Evolutionary conservation across 768 basidiomycete species (phyloP).

Genomic region (Suillus subaureus): DNA sequence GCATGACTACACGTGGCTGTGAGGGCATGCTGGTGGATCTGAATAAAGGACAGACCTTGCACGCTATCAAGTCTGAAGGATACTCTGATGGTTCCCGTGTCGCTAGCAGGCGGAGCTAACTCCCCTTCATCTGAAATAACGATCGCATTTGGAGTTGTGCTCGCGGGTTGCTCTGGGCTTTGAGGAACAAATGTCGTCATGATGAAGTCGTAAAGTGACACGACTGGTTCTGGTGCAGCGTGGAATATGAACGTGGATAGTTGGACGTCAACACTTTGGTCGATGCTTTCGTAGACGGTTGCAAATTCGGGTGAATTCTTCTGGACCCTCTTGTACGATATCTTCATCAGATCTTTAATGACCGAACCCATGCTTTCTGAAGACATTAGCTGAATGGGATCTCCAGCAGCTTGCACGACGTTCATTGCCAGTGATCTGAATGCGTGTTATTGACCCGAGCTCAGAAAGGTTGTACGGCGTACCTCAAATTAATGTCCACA

Average conservation of each 20-base stretch:
- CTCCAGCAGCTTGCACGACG: constrained; percentile 57
- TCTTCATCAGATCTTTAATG: constrained; percentile 69
- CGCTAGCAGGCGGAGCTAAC: constrained; percentile 12
- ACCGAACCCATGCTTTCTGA: constrained; percentile 48
- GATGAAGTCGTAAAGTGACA: constrained; percentile 93
- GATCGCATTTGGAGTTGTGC: constrained; percentile 13
- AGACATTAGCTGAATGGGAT: constrained; percentile 65
- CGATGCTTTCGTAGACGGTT: constrained; percentile 77
- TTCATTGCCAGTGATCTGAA: constrained; percentile 75
- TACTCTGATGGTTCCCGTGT: constrained; percentile 71
- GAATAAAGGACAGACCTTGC: constrained; percentile 52
- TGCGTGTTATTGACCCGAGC: constrained; percentile 14
- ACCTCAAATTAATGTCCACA: constrained; percentile 83
- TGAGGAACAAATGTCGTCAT: constrained; percentile 92
- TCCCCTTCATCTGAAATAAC: constrained; percentile 4
- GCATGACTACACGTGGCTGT: constrained; percentile 53
- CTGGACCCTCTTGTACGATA: constrained; percentile 81
- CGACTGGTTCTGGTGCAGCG: constrained; percentile 86
- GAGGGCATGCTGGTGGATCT: constrained; percentile 8
- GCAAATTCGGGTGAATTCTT: constrained; percentile 84
- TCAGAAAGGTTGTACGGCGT: constrained; percentile 15
- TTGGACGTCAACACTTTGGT: constrained; percentile 85
- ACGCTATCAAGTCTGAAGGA: constrained; percentile 83
- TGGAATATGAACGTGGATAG: constrained; percentile 91
- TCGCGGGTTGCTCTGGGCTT: constrained; percentile 13